Evolutionary conservation across 164 flowering plant genomes (phyloP).

Genomic region (Buxus sempervirens): DNA sequence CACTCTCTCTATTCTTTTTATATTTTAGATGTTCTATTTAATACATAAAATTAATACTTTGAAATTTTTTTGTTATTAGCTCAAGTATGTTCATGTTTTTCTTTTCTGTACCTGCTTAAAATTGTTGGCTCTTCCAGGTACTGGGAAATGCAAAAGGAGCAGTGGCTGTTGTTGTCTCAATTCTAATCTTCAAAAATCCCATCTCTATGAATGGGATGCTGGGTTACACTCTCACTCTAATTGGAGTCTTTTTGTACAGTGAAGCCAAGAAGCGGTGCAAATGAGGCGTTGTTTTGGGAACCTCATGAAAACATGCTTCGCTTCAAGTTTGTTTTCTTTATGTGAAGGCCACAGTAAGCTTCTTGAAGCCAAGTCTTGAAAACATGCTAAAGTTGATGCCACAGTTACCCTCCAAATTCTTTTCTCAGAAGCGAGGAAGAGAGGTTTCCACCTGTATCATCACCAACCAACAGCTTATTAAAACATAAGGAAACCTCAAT

Average conservation of each 20-base stretch:
- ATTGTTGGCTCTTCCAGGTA: constrained; percentile 1
- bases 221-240: constrained; percentile 56
- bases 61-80: too few relatives aligned
- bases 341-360: not conserved
- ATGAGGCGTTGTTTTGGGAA: not conserved
- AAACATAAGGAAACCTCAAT: not conserved
- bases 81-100: too few relatives aligned
- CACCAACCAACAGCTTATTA: not conserved
- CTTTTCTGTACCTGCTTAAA: too few relatives aligned
- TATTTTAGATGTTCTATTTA: too few relatives aligned
- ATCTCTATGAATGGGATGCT: constrained; percentile 73
- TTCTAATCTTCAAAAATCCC: constrained; percentile 63
- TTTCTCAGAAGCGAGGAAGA: not conserved
- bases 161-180: constrained; percentile 70
- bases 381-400: not conserved
- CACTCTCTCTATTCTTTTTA: too few relatives aligned
- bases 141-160: constrained; percentile 41
- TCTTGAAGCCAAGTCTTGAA: not conserved
- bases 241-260: constrained; percentile 64
- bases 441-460: not conserved
- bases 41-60: too few relatives aligned
- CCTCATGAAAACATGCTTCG: not conserved
- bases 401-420: not conserved
- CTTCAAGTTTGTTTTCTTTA: not conserved
- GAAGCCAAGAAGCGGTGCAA: constrained; percentile 71